These are phyloP conservation scores for Ascoidea rubescens DNA, from an alignment of 805 yeast species.

Conservation along the genomic window DNA sequence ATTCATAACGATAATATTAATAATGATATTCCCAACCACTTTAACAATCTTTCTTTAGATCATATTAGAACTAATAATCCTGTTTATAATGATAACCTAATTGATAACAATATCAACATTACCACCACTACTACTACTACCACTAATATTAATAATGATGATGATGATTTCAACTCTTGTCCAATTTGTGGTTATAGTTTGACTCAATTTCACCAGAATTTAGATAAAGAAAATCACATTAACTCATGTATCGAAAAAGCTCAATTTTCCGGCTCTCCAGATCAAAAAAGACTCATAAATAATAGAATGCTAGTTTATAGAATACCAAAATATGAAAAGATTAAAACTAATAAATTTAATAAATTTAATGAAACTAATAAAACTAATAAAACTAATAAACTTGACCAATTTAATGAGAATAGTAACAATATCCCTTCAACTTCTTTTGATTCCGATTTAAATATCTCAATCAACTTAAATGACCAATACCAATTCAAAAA, in stretches of 20 bases:
- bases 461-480: neutral
- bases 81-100: too few relatives aligned
- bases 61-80: too few relatives aligned
- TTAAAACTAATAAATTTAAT: neutral
- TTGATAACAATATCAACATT: too few relatives aligned
- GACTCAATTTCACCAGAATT: constrained; percentile 12
- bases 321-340: constrained; percentile 14
- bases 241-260: constrained; percentile 48
- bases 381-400: neutral
- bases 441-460: neutral
- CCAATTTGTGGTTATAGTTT: constrained; percentile 24
- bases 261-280: constrained; percentile 50
- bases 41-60: constrained; percentile 17
- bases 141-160: constrained; percentile 3
- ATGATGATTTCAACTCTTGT: constrained; percentile 11
- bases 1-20: neutral
- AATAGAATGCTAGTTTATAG: constrained; percentile 76
- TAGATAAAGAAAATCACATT: constrained; percentile 51
- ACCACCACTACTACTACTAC: too few relatives aligned
- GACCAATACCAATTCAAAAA: neutral
- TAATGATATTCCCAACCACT: too few relatives aligned
- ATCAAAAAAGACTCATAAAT: constrained; percentile 36
- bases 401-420: neutral
- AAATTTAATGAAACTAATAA: neutral
- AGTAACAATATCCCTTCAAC: neutral